Conservation (phyloP, 1,139 yeast genomes). For the Protomyces macrosporus region DNA sequence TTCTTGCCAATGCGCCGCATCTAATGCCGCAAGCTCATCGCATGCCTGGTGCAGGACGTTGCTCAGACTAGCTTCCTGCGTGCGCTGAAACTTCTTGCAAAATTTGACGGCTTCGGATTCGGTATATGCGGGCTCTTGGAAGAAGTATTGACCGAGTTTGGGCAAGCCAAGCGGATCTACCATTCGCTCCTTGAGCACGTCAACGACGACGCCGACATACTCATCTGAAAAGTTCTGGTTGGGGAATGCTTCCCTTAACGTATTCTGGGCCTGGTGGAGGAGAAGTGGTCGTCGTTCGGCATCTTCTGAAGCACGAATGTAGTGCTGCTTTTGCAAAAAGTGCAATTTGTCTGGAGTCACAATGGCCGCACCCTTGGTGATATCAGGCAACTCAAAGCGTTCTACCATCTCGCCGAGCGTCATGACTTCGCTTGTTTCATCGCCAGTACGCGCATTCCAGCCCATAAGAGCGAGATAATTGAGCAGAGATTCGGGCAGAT, state of each 20-base stretch:
- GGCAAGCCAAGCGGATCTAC: constrained; percentile 22
- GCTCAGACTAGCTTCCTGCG: background rate
- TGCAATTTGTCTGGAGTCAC: constrained; percentile 71
- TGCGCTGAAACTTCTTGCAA: constrained; percentile 1
- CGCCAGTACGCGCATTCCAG: constrained; percentile 53
- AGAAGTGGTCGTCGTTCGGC: constrained; percentile 6
- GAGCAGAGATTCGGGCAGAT: constrained; percentile 77
- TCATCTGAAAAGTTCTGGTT: constrained; percentile 1
- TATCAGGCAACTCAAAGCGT: constrained; percentile 53
- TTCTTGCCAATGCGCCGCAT: constrained; percentile 5
- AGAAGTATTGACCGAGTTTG: constrained; percentile 12
- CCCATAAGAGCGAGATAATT: constrained; percentile 90
- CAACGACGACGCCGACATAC: constrained; percentile 20
- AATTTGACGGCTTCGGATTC: constrained; percentile 9
- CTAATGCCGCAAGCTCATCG: background rate
- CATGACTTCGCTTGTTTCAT: constrained; percentile 50
- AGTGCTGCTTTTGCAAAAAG: constrained; percentile 51
- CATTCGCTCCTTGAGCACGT: constrained; percentile 14
- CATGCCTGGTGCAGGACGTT: background rate
- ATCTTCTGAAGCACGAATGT: constrained; percentile 13
- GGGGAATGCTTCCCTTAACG: background rate
- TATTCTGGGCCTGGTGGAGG: constrained; percentile 2
- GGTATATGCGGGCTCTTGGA: constrained; percentile 3
- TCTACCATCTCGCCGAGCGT: constrained; percentile 50
- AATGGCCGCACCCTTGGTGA: constrained; percentile 90